Conservation (phyloP, 2,329 filamentous ascomycete genomes). For the Colletotrichum cereale region DNA sequence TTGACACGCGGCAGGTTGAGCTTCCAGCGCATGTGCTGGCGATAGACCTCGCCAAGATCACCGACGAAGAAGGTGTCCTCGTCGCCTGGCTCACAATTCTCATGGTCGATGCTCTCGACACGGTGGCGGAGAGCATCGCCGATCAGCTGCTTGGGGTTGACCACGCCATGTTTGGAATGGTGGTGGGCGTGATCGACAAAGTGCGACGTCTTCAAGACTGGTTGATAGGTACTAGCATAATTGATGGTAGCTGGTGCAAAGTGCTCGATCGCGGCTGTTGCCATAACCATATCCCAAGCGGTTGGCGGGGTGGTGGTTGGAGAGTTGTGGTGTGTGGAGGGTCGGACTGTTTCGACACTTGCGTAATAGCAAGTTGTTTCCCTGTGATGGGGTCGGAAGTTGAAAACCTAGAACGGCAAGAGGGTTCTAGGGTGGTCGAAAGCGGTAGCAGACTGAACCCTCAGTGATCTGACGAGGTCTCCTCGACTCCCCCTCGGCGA, state of each 20-base stretch:
- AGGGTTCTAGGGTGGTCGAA: conserved; percentile 91
- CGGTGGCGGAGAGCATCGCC: conserved; percentile 88
- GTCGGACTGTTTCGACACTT: conserved; percentile 36
- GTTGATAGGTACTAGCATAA: conserved; percentile 59
- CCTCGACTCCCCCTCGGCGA: conserved; percentile 99
- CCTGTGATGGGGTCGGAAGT: conserved; percentile 30
- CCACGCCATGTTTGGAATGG: conserved; percentile 54
- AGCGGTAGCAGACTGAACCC: conserved; percentile 93
- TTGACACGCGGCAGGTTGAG: conserved; percentile 91
- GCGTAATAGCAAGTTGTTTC: conserved; percentile 29
- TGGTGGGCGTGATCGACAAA: conserved; percentile 52
- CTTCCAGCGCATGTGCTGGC: conserved; percentile 99
- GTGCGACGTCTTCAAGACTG: conserved; percentile 60
- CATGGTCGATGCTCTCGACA: conserved; percentile 85
- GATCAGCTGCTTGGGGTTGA: conserved; percentile 82
- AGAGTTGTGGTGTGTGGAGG: conserved; percentile 35
- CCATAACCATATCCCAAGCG: conserved; percentile 73
- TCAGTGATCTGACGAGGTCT: conserved; percentile 94
- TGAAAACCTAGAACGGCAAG: conserved; percentile 47
- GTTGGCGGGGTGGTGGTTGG: conserved; percentile 43
- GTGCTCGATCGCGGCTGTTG: conserved; percentile 69
- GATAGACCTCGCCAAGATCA: conserved; percentile 97
- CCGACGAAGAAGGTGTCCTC: conserved; percentile 99
- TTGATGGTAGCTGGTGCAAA: conserved; percentile 62
- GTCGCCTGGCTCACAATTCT: conserved; percentile 89